Evolutionary conservation across 1,139 yeast species (phyloP).

Genomic region (Magnusiomyces suaveolens): DNA sequence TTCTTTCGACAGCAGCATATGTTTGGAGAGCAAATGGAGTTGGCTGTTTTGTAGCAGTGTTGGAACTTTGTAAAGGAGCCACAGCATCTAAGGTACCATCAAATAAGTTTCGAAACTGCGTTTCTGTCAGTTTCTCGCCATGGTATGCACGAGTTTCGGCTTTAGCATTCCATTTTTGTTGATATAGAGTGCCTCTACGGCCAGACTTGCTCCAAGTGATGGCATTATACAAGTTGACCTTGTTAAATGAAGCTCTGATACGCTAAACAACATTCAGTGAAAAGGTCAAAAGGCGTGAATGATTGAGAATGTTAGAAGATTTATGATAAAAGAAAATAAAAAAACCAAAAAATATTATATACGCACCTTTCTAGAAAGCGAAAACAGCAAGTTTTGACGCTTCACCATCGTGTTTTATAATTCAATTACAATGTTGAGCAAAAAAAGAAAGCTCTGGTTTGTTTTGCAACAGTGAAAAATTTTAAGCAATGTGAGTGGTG

Average conservation of each 20-base stretch:
- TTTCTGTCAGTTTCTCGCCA: constrained; percentile 86
- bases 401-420: constrained; percentile 10
- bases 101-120: constrained; percentile 66
- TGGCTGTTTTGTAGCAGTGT: constrained; percentile 21
- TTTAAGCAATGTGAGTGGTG: not conserved
- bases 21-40: constrained; percentile 80
- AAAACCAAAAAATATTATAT: not conserved
- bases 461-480: not conserved
- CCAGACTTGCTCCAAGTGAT: constrained; percentile 37
- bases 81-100: constrained; percentile 71
- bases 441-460: too few species aligned
- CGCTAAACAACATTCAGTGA: constrained; percentile 29
- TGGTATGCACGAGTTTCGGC: constrained; percentile 91
- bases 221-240: constrained; percentile 79
- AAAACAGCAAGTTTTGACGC: constrained; percentile 16
- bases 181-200: constrained; percentile 58
- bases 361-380: constrained; percentile 15
- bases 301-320: too few species aligned
- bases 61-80: constrained; percentile 43
- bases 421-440: too few species aligned
- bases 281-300: not conserved
- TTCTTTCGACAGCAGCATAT: constrained; percentile 74
- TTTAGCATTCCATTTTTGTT: constrained; percentile 87
- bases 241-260: constrained; percentile 87
- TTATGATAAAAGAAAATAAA: too few species aligned